A percentile compares a stretch with the other conserved stretches of the same genome.
These are phyloP conservation scores for Malus sieversii DNA, from an alignment of 306 rosid genomes.

Conservation along the genomic window DNA sequence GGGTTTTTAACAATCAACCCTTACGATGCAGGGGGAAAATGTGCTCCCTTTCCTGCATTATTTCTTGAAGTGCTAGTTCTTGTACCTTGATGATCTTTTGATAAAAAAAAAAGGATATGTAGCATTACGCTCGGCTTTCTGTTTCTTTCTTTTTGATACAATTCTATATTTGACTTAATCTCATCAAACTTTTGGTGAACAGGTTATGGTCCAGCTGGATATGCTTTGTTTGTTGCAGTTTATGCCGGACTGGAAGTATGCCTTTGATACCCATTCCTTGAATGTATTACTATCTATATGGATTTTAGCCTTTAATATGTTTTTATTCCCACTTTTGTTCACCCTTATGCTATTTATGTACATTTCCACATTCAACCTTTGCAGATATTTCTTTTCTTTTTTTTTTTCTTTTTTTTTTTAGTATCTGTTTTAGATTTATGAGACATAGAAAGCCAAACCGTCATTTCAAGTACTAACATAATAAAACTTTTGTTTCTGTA, in stretches of 20 bases:
- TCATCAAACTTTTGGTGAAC: slow-evolving; percentile 19
- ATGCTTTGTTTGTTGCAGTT: slow-evolving; percentile 84
- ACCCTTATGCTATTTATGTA: not conserved
- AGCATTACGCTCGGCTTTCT: not conserved
- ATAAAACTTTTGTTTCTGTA: slow-evolving; percentile 23
- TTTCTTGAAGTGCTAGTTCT: not conserved
- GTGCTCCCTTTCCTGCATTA: not conserved
- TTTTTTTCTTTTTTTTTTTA: no score
- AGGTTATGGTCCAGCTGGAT: slow-evolving; percentile 97
- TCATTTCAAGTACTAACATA: not conserved
- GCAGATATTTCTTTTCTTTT: no score
- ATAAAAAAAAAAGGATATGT: not conserved
- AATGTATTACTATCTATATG: not conserved
- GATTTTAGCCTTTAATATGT: not conserved
- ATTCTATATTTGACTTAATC: not conserved
- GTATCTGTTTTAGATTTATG: not conserved
- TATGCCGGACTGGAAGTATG: slow-evolving; percentile 95
- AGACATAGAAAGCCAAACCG: not conserved
- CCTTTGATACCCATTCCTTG: slow-evolving; percentile 6
- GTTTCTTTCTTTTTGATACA: not conserved
- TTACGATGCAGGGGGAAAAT: not conserved
- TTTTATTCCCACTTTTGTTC: not conserved
- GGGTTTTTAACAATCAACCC: no score
- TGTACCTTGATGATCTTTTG: not conserved
- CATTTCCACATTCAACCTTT: not conserved